Base-by-base conservation (phyloP, 768 basidiomycete species). In the Crassisporium funariophilum region DNA sequence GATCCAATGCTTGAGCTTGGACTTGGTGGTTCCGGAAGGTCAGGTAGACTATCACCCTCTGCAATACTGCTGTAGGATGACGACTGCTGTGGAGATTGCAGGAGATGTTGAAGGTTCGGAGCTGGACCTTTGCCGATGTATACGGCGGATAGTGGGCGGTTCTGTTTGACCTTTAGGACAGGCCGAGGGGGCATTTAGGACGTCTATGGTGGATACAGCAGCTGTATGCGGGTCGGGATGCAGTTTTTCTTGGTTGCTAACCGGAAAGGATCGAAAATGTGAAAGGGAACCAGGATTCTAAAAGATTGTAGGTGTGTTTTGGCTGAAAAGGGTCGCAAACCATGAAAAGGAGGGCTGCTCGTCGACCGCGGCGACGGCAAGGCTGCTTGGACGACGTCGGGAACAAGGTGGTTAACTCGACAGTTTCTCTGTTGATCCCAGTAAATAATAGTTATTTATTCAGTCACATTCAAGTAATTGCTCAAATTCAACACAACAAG, bases 11-110 rank as follows among this genome's bases (percentile, higher is more conserved):
- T 71, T 24, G 74, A 67, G 17, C 69, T 39, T 5, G 57, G 54
- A 21, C 52, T 72, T 9, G 84, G 83, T 51, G 83, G 84, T 52
- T 83, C 83, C 40, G 86, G 85, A 35, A 88, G 76, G 56, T 85
- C 83, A 3, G 87, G 86, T 15, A 87, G 71, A 37, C 70, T 61
- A 11, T 73, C 60, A 12, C 58, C 62, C 33, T 60, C 60, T 22
- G 58, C 53, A 25, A 55, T 40, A 43, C 52, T 55, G 6, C 44
- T 40, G 34, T 59, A 54, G 13, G 55, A 55, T 34, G 61, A 61
- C 15, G 64, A 60, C 36, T 56, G 55, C 29, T 57, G 55, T 25
- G 56, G 54, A 11, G 54, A 47, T 23, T 55, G 58, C 12, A 64
- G 57, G 27, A 50, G 50, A 20, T 56, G 51, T n/a, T 55, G 51